Percentiles rank a stretch among this genome's conserved stretches.
Evolutionary conservation across 1,139 yeast genomes (phyloP).

Genomic region (Sporopachydermia cereana): DNA sequence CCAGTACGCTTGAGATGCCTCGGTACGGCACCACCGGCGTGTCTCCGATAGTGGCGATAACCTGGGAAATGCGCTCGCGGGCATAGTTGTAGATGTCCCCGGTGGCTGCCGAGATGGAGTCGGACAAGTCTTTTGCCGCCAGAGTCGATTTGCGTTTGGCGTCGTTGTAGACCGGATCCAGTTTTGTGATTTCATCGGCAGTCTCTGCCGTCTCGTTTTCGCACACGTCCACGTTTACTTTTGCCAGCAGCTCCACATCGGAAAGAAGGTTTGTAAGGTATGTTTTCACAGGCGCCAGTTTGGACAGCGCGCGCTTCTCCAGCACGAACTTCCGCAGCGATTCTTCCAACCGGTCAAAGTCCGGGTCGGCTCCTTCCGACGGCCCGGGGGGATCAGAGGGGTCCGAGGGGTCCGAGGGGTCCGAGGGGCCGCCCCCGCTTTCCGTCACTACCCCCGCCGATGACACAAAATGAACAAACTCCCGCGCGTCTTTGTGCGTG

Average conservation of each 20-base stretch:
- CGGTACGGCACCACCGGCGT: slow-evolving; percentile 43
- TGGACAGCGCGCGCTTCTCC: slow-evolving; percentile 81
- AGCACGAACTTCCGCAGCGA: slow-evolving; percentile 77
- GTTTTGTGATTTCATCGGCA: slow-evolving; percentile 35
- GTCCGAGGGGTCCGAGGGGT: slow-evolving; percentile 15
- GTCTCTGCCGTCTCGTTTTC: slow-evolving; percentile 35
- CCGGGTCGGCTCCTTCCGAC: slow-evolving; percentile 30
- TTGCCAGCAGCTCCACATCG: slow-evolving; percentile 54
- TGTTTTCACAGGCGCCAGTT: slow-evolving; percentile 84
- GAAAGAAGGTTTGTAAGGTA: slow-evolving; percentile 56
- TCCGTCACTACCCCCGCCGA: slow-evolving; percentile 29
- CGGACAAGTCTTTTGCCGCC: not conserved
- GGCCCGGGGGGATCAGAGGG: slow-evolving; percentile 11
- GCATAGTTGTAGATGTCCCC: slow-evolving; percentile 52
- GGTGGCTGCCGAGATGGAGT: slow-evolving; percentile 24
- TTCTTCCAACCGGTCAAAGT: slow-evolving; percentile 76
- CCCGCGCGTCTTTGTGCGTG: slow-evolving; percentile 73
- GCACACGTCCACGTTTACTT: slow-evolving; percentile 48
- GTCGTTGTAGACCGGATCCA: slow-evolving; percentile 18
- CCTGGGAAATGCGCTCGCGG: slow-evolving; percentile 37
- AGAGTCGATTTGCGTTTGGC: slow-evolving; percentile 1
- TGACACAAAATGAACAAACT: slow-evolving; percentile 91
- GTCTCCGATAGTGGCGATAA: slow-evolving; percentile 48
- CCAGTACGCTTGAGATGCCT: slow-evolving; percentile 56
- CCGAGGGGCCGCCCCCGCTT: slow-evolving; percentile 11